A percentile compares a stretch with the other conserved stretches of the same genome.
Conservation (phyloP, 371 early-diverging fungal species). For the Globomyces sp. region DNA sequence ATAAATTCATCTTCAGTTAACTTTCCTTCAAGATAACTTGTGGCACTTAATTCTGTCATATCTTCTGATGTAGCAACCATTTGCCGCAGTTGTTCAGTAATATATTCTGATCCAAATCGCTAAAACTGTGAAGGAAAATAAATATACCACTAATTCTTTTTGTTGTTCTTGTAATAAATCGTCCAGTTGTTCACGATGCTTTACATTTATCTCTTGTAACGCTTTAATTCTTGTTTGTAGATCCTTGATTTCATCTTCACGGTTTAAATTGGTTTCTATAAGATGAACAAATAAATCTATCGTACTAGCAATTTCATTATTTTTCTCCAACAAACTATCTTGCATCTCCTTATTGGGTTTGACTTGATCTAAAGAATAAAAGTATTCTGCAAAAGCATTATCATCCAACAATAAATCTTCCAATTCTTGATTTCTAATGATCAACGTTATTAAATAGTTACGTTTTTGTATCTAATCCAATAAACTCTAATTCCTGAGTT, state of each 20-base stretch:
- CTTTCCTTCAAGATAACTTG: conserved; percentile 21
- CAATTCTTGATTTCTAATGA: conserved; percentile 18
- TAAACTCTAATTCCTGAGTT: not conserved
- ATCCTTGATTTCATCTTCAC: conserved; percentile 14
- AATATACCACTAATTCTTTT: conserved; percentile 13
- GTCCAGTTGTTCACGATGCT: conserved; percentile 15
- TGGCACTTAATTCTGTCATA: conserved; percentile 20
- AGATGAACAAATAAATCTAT: not conserved
- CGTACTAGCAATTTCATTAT: conserved; percentile 24
- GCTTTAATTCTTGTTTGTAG: conserved; percentile 14
- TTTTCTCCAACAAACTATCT: conserved; percentile 15
- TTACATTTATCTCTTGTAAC: conserved; percentile 13
- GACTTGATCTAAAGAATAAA: conserved; percentile 20
- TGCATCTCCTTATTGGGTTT: conserved; percentile 18
- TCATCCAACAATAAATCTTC: conserved; percentile 20
- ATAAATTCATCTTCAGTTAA: conserved; percentile 31
- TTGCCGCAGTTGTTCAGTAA: conserved; percentile 22
- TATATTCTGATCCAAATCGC: conserved; percentile 28
- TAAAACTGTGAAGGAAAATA: not conserved
- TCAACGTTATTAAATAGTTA: conserved; percentile 7
- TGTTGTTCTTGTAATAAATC: conserved; percentile 15
- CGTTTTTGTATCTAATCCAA: conserved; percentile 18
- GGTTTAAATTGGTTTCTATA: conserved; percentile 2
- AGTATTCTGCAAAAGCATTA: conserved; percentile 17
- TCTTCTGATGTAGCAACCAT: conserved; percentile 19